These are phyloP conservation scores for Letharia columbiana DNA, from an alignment of 495 filamentous ascomycete genomes.

Conservation along the genomic window DNA sequence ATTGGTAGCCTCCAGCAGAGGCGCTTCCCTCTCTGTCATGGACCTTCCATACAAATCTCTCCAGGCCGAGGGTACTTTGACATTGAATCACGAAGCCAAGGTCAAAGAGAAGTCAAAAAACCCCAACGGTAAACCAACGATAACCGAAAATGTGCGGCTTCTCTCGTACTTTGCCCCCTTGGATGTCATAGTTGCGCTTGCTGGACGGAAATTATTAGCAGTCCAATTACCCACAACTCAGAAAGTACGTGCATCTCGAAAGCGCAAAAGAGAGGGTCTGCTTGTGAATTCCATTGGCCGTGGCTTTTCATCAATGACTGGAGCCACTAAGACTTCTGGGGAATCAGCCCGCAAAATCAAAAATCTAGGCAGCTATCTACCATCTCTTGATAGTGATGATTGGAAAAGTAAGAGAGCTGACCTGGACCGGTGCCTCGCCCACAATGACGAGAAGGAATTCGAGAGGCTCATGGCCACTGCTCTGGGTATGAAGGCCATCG, in stretches of 20 bases:
- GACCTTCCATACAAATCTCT: constrained; percentile 19
- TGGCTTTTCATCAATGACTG: constrained; percentile 28
- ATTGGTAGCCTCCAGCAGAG: constrained; percentile 13
- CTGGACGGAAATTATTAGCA: constrained; percentile 40
- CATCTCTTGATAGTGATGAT: neutral
- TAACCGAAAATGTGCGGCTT: constrained; percentile 23
- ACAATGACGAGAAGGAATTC: constrained; percentile 41
- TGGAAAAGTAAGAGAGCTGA: constrained; percentile 17
- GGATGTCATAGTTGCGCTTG: constrained; percentile 42
- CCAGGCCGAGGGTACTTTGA: constrained; percentile 16
- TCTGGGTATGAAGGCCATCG: neutral
- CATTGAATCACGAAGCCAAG: neutral
- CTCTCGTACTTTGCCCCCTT: constrained; percentile 43
- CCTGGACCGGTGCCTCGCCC: constrained; percentile 39
- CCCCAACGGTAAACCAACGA: neutral
- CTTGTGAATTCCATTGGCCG: constrained; percentile 64
- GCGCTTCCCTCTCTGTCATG: constrained; percentile 15
- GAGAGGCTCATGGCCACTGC: constrained; percentile 42
- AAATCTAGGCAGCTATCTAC: constrained; percentile 3
- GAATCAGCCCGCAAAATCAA: neutral
- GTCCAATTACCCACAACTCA: constrained; percentile 37
- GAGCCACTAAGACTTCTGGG: neutral
- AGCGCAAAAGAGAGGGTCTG: constrained; percentile 56
- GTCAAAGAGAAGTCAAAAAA: neutral
- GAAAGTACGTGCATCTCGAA: constrained; percentile 33